phyloP scores from a whole-genome alignment of 805 yeast genomes.

The Kazachstania viticola region DNA sequence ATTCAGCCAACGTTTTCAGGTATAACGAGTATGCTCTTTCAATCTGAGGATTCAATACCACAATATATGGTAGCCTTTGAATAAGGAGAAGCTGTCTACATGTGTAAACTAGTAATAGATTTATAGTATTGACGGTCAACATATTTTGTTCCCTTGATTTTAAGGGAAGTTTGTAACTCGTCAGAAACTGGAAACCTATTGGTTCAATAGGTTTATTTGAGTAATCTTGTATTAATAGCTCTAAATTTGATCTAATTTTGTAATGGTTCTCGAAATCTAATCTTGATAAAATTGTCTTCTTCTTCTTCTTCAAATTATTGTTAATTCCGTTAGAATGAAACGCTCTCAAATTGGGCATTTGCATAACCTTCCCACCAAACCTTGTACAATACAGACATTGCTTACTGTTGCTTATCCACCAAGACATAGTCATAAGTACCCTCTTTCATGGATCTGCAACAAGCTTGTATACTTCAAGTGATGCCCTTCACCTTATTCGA shows the following conservation, averaged over 20 bases:
- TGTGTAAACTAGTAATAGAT: constrained; percentile 45
- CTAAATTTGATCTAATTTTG: constrained; percentile 45
- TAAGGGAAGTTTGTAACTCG: constrained; percentile 29
- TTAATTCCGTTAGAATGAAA: too few relatives aligned
- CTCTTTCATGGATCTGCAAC: too few relatives aligned
- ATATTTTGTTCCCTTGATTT: constrained; percentile 22
- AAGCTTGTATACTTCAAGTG: too few relatives aligned
- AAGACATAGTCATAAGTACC: too few relatives aligned
- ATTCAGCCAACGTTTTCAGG: constrained; percentile 49
- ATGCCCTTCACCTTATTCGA: too few relatives aligned
- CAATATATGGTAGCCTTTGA: constrained; percentile 69
- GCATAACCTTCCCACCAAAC: too few relatives aligned
- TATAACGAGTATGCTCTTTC: constrained; percentile 67
- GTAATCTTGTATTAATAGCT: constrained; percentile 45
- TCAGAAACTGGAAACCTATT: constrained; percentile 40
- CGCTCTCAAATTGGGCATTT: too few relatives aligned
- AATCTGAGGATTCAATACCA: constrained; percentile 76
- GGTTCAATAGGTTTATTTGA: constrained; percentile 42
- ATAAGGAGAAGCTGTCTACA: constrained; percentile 64
- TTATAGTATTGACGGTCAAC: constrained; percentile 45
- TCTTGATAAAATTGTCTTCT: constrained; percentile 4
- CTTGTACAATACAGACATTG: too few relatives aligned
- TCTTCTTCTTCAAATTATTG: too few relatives aligned
- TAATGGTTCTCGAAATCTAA: constrained; percentile 39
- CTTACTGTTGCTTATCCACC: too few relatives aligned